Base-by-base conservation (phyloP, 257 asterid species). In the Penstemon barbatus region DNA sequence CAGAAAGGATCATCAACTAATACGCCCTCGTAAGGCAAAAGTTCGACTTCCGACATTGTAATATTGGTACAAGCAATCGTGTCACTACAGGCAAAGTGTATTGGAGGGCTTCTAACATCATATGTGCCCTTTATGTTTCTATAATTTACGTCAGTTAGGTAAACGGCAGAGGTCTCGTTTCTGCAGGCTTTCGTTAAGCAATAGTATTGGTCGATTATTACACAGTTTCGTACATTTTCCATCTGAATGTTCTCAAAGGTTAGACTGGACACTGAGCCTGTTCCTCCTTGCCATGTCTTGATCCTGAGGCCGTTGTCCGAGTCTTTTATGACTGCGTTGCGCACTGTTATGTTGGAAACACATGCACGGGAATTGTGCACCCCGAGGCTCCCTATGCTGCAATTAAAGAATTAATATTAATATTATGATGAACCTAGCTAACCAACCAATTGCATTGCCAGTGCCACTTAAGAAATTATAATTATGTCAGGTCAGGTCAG, bases 271-370 rank as follows among this genome's bases (percentile, higher is more conserved):
- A 94, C 97, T 0, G 97, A 94, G 6, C 99, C 97, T 39, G 95
- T 69, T 8, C 99, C 99, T 11, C 99, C 97, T 61, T 93, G 97
- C 99, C 99, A 93, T 44, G 99, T 93, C 81, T 93, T 93, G 80
- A 93, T 88, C 76, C 97, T 74, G 0, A 93, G 71, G 8, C 97
- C 97, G 18, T 90, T 93, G 72, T 93, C 97, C 0, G 97, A 93
- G 4, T 93, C 92, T 40, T 54, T 79, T 55, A 93, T 85, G 3
- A 88, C 19, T n/a, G 83, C 84, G 36, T 90, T 83, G 37, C 92
- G 86, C 7, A 93, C 95, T 0, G 95, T 82, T 70, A 93, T 71
- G 85, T 88, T 93, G 0, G 97, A 87, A 0, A 90, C 97, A 40
- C 98, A 93, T 2, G 98, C 99, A 33, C 71, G 89, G 13, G 97